Evolutionary conservation across 2,329 filamentous ascomycete species (phyloP).

Genomic region (Monosporascus sp.): DNA sequence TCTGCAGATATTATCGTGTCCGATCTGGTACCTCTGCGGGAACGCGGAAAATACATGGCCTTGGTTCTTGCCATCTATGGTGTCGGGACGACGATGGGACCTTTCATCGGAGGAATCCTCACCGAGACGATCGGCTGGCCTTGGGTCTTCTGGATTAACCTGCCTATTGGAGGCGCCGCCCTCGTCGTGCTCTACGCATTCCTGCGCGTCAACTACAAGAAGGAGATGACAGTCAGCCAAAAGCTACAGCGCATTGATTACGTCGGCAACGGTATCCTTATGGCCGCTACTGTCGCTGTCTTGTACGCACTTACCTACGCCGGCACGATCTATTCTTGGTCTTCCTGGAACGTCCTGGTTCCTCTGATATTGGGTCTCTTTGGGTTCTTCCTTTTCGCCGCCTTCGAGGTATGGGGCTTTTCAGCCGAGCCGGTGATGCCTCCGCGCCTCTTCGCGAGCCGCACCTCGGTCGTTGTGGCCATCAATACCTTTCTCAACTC

Average conservation of each 20-base stretch:
- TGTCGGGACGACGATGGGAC: neutral
- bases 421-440: constrained; percentile 33
- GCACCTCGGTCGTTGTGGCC: constrained; percentile 28
- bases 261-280: constrained; percentile 5
- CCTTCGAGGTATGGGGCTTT: neutral
- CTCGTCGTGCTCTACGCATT: constrained; percentile 1
- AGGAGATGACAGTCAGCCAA: constrained; percentile 3
- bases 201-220: constrained; percentile 4
- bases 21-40: constrained; percentile 1
- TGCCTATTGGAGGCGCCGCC: neutral
- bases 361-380: constrained; percentile 10
- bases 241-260: constrained; percentile 7
- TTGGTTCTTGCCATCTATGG: constrained; percentile 6
- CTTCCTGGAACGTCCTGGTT: constrained; percentile 6
- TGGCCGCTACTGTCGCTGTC: constrained; percentile 5
- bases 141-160: too few species aligned
- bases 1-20: neutral
- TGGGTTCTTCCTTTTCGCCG: constrained; percentile 5
- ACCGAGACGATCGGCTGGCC: too few species aligned
- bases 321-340: constrained; percentile 7
- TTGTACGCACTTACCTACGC: constrained; percentile 11
- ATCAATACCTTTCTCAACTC: constrained; percentile 31
- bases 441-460: constrained; percentile 35
- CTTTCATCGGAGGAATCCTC: neutral
- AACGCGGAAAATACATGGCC: constrained; percentile 4